Conservation (phyloP, 2,329 filamentous ascomycete genomes). For the Graphilbum fragrans region DNA sequence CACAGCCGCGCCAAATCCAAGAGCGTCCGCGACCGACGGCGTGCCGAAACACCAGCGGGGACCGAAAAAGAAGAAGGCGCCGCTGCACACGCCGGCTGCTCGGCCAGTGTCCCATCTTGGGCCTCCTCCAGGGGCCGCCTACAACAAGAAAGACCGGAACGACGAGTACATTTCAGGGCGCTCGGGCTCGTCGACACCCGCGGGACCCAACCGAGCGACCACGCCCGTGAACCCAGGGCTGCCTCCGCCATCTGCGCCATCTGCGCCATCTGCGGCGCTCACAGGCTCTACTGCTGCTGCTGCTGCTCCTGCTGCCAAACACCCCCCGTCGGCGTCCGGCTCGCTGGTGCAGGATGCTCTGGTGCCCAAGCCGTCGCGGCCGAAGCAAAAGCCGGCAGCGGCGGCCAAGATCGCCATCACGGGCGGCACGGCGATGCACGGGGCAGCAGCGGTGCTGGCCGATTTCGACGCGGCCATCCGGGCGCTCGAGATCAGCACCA, state of each 20-base stretch:
- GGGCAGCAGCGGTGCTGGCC: slow-evolving; percentile 60
- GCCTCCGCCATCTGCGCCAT: slow-evolving; percentile 14
- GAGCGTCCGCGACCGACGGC: slow-evolving; percentile 15
- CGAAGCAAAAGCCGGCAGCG: slow-evolving; percentile 30
- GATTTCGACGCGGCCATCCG: slow-evolving; percentile 74
- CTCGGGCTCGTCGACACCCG: slow-evolving; percentile 26
- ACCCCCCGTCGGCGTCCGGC: slow-evolving; percentile 58
- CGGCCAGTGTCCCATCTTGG: slow-evolving; percentile 53
- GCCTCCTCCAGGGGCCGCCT: slow-evolving; percentile 51
- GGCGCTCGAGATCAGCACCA: slow-evolving; percentile 81
- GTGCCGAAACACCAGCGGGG: slow-evolving; percentile 38
- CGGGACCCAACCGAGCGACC: neutral
- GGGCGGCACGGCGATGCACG: slow-evolving; percentile 72
- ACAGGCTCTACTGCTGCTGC: slow-evolving; percentile 7
- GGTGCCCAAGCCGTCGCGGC: slow-evolving; percentile 27
- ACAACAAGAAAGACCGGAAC: slow-evolving; percentile 59
- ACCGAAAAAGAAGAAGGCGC: slow-evolving; percentile 45
- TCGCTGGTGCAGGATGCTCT: slow-evolving; percentile 67
- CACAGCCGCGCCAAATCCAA: neutral
- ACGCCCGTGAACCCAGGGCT: slow-evolving; percentile 1
- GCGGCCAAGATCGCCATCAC: slow-evolving; percentile 58
- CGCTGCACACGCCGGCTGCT: slow-evolving; percentile 51
- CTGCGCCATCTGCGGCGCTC: slow-evolving; percentile 30
- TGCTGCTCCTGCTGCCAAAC: slow-evolving; percentile 12
- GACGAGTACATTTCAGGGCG: slow-evolving; percentile 59